Conservation (phyloP, 768 basidiomycete species). For the Neoboletus brunneissimus region DNA sequence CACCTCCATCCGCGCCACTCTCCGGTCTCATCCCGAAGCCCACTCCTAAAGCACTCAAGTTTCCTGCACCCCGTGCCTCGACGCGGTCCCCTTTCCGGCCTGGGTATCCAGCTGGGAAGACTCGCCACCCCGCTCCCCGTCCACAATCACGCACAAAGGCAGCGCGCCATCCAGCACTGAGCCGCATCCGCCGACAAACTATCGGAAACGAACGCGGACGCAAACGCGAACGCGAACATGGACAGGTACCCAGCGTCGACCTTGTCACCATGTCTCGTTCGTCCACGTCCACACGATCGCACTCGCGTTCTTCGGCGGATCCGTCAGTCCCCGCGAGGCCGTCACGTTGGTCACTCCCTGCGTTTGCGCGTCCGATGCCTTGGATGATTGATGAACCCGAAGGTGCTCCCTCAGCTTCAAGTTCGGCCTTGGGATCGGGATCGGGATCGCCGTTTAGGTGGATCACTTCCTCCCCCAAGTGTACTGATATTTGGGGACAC, state of each 20-base stretch:
- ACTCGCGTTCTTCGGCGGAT: constrained; percentile 7
- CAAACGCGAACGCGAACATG: neutral
- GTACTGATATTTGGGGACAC: neutral
- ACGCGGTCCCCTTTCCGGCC: constrained; percentile 21
- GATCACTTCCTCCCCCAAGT: neutral
- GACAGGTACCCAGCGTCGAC: constrained; percentile 21
- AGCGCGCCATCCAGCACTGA: constrained; percentile 9
- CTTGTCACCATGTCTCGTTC: constrained; percentile 17
- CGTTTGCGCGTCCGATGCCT: neutral
- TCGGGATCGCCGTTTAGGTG: constrained; percentile 1
- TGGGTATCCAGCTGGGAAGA: neutral
- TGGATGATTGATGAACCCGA: neutral
- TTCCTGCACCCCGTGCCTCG: constrained; percentile 17
- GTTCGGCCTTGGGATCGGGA: neutral
- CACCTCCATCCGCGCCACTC: neutral
- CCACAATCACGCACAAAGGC: neutral
- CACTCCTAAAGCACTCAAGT: constrained; percentile 2
- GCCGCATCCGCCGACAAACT: constrained; percentile 18
- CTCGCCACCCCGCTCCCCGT: neutral
- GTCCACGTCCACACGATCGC: constrained; percentile 11
- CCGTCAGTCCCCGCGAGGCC: neutral
- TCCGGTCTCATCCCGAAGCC: neutral
- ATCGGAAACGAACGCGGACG: neutral
- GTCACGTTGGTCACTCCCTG: constrained; percentile 22
- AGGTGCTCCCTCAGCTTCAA: neutral